A percentile compares a stretch with the other conserved stretches of the same genome.
phyloP scores from a whole-genome alignment of 768 basidiomycete genomes.

The Hebeloma cylindrosporum region DNA sequence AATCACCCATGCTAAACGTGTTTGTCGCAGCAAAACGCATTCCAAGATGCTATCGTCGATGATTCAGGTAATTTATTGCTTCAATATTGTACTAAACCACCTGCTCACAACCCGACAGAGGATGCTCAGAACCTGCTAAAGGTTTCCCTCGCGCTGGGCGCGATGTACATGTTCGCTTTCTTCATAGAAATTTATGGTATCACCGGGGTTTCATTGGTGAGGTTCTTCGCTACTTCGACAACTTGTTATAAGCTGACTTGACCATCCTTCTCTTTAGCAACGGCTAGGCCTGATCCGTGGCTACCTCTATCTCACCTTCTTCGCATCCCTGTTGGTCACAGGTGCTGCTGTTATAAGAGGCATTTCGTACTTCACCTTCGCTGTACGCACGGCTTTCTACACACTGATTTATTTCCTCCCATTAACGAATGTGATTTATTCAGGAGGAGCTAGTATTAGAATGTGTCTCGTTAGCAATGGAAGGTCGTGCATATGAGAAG shows the following conservation, averaged over 20 bases:
- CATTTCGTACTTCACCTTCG: slow-evolving; percentile 38
- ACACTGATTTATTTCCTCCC: neutral
- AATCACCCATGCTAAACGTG: no score
- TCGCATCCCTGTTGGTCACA: slow-evolving; percentile 36
- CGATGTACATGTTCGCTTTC: slow-evolving; percentile 35
- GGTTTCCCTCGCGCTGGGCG: slow-evolving; percentile 39
- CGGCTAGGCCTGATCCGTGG: slow-evolving; percentile 28
- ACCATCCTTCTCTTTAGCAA: slow-evolving; percentile 19
- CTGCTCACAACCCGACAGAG: slow-evolving; percentile 13
- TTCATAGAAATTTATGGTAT: slow-evolving; percentile 33
- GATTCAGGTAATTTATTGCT: slow-evolving; percentile 20
- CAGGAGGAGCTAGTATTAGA: slow-evolving; percentile 41
- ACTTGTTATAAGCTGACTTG: slow-evolving; percentile 8
- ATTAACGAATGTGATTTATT: neutral
- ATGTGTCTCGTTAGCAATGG: slow-evolving; percentile 34
- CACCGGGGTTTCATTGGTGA: slow-evolving; percentile 29
- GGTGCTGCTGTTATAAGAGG: slow-evolving; percentile 36
- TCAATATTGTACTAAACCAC: neutral
- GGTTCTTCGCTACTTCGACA: neutral
- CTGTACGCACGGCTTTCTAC: slow-evolving; percentile 27
- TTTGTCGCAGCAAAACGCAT: slow-evolving; percentile 36
- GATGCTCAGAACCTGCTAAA: slow-evolving; percentile 29
- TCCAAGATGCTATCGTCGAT: slow-evolving; percentile 37
- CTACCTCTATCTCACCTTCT: slow-evolving; percentile 33
- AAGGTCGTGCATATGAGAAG: slow-evolving; percentile 35